Evolutionary conservation across 805 yeast species (phyloP), one percentile per base, ranked within the genome.

Genomic region (Candida nemodendra): DNA sequence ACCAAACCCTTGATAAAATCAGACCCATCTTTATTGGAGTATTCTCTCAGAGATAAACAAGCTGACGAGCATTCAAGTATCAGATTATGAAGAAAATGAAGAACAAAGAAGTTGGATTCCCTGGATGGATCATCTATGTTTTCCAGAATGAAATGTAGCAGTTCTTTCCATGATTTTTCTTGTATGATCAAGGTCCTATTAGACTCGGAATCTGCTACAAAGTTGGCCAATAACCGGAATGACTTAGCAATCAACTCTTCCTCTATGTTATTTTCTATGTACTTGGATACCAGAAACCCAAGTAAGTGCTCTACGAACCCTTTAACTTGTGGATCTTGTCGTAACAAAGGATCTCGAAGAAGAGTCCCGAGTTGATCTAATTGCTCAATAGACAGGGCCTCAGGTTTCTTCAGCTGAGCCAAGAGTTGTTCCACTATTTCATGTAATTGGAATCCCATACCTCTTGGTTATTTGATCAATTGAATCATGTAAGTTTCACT

Each of bases 131-230:
- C 33, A 8, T 18, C 18, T 18, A 45, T 16, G 21, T 29, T 16
- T 18, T 23, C 27, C 22, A 36, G 17, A 6, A 41, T 34, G 17
- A 27, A 23, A 2, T 18, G 13, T 13, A 40, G 30, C 9, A 43
- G 31, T 11, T 18, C 22, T 9, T 11, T 18, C 7, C 30, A 9
- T 2, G 9, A 5, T 2, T 11, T n/a, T n/a, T 27, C 21, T 4
- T 17, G 18, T 14, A 42, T 14, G 5, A 47, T 30, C 6, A 34
- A 7, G n/a, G 16, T 22, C 22, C 49, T 26, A 25, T 47, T 47
- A 4, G 15, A 17, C 21, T 39, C 39, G 3, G 34, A 25, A 16
- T 48, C 48, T 4, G 52, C 52, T 18, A 48, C 52, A 23, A 43
- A 38, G 29, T 48, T 48, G 12, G 45, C 45, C 31, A 48, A 22